phyloP scores from a whole-genome alignment of 352 stramenopile species.

The Pythium plurisporium region DNA sequence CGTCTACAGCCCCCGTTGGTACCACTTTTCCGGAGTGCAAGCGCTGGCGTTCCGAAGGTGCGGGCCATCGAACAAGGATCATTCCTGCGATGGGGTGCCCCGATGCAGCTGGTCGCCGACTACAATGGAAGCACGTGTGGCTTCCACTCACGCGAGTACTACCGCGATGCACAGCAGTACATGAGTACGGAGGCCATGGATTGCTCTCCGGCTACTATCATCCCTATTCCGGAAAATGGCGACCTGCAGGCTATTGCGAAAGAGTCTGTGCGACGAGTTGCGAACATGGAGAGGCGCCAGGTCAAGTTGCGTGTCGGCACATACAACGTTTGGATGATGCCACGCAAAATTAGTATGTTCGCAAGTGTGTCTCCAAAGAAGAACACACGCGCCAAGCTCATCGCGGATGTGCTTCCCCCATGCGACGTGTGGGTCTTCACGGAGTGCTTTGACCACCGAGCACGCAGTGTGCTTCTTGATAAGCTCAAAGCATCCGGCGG shows the following conservation, averaged over 20 bases:
- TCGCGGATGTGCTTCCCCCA: constrained; percentile 54
- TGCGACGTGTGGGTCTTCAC: constrained; percentile 77
- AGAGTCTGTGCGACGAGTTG: constrained; percentile 59
- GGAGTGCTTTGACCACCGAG: constrained; percentile 76
- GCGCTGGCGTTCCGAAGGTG: background rate
- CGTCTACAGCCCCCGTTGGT: background rate
- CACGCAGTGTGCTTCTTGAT: constrained; percentile 55
- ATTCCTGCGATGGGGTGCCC: constrained; percentile 59
- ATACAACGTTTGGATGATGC: constrained; percentile 86
- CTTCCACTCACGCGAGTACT: constrained; percentile 67
- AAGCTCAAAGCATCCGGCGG: constrained; percentile 52
- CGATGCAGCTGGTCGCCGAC: constrained; percentile 51
- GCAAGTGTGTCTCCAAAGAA: constrained; percentile 66
- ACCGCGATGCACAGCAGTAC: constrained; percentile 73
- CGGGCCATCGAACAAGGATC: constrained; percentile 18
- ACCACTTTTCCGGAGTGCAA: constrained; percentile 12
- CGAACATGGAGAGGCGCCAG: constrained; percentile 52
- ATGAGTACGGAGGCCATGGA: constrained; percentile 51
- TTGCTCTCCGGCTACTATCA: constrained; percentile 45
- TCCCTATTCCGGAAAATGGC: constrained; percentile 59
- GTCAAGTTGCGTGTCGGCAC: constrained; percentile 58
- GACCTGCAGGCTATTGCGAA: constrained; percentile 66
- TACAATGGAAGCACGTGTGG: constrained; percentile 53
- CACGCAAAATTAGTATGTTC: constrained; percentile 69
- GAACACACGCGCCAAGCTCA: constrained; percentile 69